Base-by-base conservation (phyloP, 306 rosid species). In the Cucumis hystrix region DNA sequence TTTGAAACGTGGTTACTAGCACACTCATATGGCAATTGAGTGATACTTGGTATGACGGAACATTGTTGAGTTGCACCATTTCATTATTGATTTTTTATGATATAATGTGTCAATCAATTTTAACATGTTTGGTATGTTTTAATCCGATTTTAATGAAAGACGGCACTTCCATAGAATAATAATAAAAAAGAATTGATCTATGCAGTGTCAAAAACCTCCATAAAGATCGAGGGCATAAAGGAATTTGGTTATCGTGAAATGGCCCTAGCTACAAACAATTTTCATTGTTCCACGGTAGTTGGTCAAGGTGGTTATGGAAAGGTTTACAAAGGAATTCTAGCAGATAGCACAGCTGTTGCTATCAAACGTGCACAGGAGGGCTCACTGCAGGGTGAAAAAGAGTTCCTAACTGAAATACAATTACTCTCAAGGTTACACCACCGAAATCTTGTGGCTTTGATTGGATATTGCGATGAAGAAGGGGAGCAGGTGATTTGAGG, bases 271-370 rank as follows among this genome's bases (percentile, higher is more conserved):
- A 90, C 97, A 37, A 72, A 86, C 86, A 86, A 83, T 47, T 92
- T 92, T 82, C 82, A 85, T 80, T 81, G 39, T 80, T 86, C 96
- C 51, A 77, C 84, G 77, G 88, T 83, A 85, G 87, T 81, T 73
- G 97, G 97, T 55, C 92, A 90, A 79, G 96, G 97, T 13, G 97
- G 97, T 41, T 92, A 92, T 65, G 97, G 97, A 43, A 92, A 82
- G 82, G 97, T 92, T 25, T 92, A 92, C 80, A 92, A 65, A 86
- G 96, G 97, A 28, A 69, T 66, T 83, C 88, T 92, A 35, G 56
- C 83, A 37, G 92, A 87, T 43, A 88, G 93, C 80, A 86, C 87
- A 1, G 62, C 80, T 69, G 93, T 88, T 71, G 97, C 97, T 64
- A 92, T 92, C 65, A 92, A 92, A 86, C 96, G 97, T 81, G 97